phyloP scores from a whole-genome alignment of 2,329 filamentous ascomycete species.

The Aspergillus jensenii region DNA sequence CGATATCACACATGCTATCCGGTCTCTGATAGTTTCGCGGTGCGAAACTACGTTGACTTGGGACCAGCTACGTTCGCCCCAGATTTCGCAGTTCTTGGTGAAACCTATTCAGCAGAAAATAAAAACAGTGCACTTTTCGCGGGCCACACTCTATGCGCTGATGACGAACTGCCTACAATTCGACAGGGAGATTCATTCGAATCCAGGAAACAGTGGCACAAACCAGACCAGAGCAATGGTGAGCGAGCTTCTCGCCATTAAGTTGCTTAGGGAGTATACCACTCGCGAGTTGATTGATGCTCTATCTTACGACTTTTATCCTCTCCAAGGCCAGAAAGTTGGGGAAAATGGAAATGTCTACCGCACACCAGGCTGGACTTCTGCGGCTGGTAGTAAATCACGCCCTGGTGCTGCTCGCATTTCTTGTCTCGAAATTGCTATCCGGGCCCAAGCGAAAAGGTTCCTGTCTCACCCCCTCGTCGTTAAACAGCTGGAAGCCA shows the following conservation, averaged over 20 bases:
- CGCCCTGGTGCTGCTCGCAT: constrained; percentile 68
- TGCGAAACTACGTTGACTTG: constrained; percentile 91
- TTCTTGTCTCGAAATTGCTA: constrained; percentile 89
- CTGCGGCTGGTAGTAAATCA: constrained; percentile 43
- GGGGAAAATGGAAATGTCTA: constrained; percentile 36
- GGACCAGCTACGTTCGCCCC: constrained; percentile 94
- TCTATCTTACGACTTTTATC: constrained; percentile 91
- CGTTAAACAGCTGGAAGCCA: constrained; percentile 91
- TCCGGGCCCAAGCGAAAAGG: constrained; percentile 86
- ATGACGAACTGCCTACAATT: constrained; percentile 95
- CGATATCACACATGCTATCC: constrained; percentile 84
- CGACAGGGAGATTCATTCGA: constrained; percentile 77
- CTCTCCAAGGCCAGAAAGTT: constrained; percentile 74
- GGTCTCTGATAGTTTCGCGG: constrained; percentile 76
- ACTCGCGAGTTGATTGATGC: constrained; percentile 91
- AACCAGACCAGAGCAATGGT: constrained; percentile 83
- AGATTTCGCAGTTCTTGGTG: constrained; percentile 91
- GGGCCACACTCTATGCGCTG: constrained; percentile 82
- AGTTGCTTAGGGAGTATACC: constrained; percentile 83
- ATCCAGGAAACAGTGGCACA: constrained; percentile 79
- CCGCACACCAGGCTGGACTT: constrained; percentile 35
- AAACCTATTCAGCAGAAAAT: constrained; percentile 95
- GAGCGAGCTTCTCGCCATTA: constrained; percentile 86
- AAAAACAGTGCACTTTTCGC: constrained; percentile 75
- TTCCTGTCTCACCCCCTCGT: constrained; percentile 90